Percentiles rank a stretch among this genome's conserved stretches.
These are phyloP conservation scores for Geranium brycei DNA, from an alignment of 345 rosid genomes.

Conservation along the genomic window DNA sequence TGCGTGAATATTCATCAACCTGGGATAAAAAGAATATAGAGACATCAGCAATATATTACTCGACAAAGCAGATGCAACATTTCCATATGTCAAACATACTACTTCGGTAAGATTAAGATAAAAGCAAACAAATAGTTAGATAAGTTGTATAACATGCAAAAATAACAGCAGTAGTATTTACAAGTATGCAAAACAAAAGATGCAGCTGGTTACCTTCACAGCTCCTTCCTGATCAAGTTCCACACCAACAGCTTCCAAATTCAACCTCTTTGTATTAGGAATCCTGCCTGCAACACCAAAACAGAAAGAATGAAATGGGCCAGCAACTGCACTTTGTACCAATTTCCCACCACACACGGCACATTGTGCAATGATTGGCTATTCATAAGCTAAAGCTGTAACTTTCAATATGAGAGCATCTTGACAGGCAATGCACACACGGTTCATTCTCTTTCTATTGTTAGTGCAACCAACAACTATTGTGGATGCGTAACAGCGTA, in stretches of 20 bases:
- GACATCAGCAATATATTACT: not conserved
- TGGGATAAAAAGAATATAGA: conserved; percentile 23
- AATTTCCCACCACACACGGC: not conserved
- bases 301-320: not conserved
- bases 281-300: conserved; percentile 45
- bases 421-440: not conserved
- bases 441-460: not conserved
- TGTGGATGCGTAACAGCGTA: not conserved
- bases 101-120: no score
- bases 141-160: not conserved
- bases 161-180: not conserved
- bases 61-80: not conserved
- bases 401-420: not conserved
- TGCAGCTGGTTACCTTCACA: conserved; percentile 46
- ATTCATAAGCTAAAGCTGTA: not conserved
- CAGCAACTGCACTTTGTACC: not conserved
- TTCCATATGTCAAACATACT: no score
- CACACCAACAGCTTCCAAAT: conserved; percentile 80
- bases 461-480: not conserved
- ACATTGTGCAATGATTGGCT: not conserved
- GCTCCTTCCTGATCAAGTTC: conserved; percentile 70
- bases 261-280: conserved; percentile 81
- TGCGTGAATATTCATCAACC: conserved; percentile 90
- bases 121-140: no score
- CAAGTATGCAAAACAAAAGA: not conserved